These are phyloP conservation scores for Candida dajiaensis DNA, from an alignment of 805 yeast genomes.

Conservation along the genomic window DNA sequence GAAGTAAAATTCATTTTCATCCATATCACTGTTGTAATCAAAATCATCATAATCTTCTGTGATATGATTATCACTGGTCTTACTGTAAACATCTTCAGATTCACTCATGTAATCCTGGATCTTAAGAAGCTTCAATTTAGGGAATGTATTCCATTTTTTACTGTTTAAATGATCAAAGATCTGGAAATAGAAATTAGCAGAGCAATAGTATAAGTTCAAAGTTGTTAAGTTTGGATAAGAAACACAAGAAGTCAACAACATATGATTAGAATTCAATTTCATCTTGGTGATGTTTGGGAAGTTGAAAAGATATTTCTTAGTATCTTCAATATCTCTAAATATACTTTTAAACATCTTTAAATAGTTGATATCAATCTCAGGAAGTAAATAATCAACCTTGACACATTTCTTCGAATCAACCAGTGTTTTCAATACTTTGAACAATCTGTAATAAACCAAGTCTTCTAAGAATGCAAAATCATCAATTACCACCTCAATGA, in stretches of 20 bases:
- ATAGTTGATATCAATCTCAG: conserved; percentile 14
- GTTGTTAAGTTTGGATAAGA: conserved; percentile 10
- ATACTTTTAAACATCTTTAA: conserved; percentile 20
- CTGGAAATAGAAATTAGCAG: conserved; percentile 19
- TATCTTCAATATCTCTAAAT: conserved; percentile 7
- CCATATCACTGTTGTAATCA: conserved; percentile 28
- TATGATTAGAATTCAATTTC: conserved; percentile 19
- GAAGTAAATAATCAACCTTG: conserved; percentile 8
- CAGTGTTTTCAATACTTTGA: conserved; percentile 2
- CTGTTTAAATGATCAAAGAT: conserved; percentile 16
- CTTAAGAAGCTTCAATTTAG: conserved; percentile 13
- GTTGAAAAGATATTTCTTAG: background rate
- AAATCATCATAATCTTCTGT: conserved; percentile 24
- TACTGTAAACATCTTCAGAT: conserved; percentile 20
- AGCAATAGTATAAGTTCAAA: conserved; percentile 20
- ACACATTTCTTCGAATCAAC: conserved; percentile 8
- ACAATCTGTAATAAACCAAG: conserved; percentile 3
- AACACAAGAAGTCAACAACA: conserved; percentile 11
- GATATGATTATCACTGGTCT: conserved; percentile 16
- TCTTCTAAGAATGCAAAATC: conserved; percentile 9
- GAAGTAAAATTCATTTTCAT: conserved; percentile 32
- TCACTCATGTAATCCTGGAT: conserved; percentile 23
- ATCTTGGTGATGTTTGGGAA: conserved; percentile 12
- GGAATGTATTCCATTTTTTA: conserved; percentile 9
- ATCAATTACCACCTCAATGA: conserved; percentile 11